Evolutionary conservation across 192 early-diverging fungal species (phyloP), one percentile per base, ranked within the genome.

Genomic region (Backusella sp.): DNA sequence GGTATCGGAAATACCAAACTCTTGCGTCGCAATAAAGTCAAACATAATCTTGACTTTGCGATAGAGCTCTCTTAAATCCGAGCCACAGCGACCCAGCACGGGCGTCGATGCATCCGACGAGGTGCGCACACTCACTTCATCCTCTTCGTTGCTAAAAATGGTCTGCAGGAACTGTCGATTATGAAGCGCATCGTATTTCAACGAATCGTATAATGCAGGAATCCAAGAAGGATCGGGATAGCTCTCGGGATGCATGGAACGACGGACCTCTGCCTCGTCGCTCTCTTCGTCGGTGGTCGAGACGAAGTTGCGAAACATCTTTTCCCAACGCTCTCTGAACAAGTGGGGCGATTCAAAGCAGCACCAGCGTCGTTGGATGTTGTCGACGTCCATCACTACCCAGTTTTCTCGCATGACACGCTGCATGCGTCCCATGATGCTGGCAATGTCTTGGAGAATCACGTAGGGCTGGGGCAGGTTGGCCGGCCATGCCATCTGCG

Each of bases 271-370:
- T 14, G 66, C 19, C 19, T 73, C 77, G 62, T 73, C 72, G 17
- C 30, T 36, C 11, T 73, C 72, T 19, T 56, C 66, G 21, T n/a
- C 67, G 32, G 26, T 68, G 26, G 85, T 82, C n/a, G 72, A 85
- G 73, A 77, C 76, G 67, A 99, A 97, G 53, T 96, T 94, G 21
- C 85, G 83, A 76, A 99, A 94, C 41, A 98, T 89, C 77, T 98
- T 98, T 79, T 97, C 96, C 97, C 97, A 99, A 17, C 97, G 89
- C 83, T 99, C 97, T 77, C 87, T 91, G 73, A 98, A 97, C 66
- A 98, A 80, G 17, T 87, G 84, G 1, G 95, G 92, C 23, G 90
- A 92, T 76, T 98, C 97, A 70, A 85, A 85, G 72, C 97, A 98
- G 80, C 97, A 98, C 97, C 97, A 98, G 14, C 90, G 85, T 44